phyloP scores from a whole-genome alignment of 1,284 basidiomycete genomes.

The Sporisorium graminicola region DNA sequence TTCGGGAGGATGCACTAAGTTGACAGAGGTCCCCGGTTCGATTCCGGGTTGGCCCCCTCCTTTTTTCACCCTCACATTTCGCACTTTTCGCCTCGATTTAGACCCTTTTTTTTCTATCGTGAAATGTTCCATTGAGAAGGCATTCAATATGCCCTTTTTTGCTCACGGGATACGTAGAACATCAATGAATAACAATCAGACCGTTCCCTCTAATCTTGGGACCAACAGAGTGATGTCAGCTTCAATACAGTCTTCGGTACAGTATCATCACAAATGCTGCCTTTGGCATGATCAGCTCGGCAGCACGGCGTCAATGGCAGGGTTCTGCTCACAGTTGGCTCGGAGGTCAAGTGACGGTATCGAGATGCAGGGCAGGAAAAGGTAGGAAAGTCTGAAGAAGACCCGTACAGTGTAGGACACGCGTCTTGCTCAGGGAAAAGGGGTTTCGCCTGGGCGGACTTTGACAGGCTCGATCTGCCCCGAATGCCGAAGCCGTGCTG shows the following conservation, averaged over 20 bases:
- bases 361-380: background rate
- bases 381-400: background rate
- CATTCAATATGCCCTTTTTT: background rate
- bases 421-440: background rate
- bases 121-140: slow-evolving; percentile 1
- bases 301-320: background rate
- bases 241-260: too few relatives aligned
- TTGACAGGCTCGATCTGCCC: slow-evolving; percentile 16
- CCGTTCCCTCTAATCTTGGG: too few relatives aligned
- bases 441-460: slow-evolving; percentile 3
- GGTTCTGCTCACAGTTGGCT: background rate
- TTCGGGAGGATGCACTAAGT: slow-evolving; percentile 24
- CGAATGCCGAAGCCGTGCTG: background rate
- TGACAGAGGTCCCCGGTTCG: slow-evolving; percentile 59
- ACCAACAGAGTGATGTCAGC: too few relatives aligned
- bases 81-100: background rate
- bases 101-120: slow-evolving; percentile 4
- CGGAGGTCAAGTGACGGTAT: background rate
- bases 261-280: too few relatives aligned
- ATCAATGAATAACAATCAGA: slow-evolving; percentile 1
- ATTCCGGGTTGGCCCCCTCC: slow-evolving; percentile 53
- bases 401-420: background rate
- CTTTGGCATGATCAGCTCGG: background rate
- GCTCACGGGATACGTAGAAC: background rate
- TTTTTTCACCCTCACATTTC: slow-evolving; percentile 8